phyloP scores from a whole-genome alignment of 371 early-diverging fungal species.

The Syncephalastrum contaminatum region DNA sequence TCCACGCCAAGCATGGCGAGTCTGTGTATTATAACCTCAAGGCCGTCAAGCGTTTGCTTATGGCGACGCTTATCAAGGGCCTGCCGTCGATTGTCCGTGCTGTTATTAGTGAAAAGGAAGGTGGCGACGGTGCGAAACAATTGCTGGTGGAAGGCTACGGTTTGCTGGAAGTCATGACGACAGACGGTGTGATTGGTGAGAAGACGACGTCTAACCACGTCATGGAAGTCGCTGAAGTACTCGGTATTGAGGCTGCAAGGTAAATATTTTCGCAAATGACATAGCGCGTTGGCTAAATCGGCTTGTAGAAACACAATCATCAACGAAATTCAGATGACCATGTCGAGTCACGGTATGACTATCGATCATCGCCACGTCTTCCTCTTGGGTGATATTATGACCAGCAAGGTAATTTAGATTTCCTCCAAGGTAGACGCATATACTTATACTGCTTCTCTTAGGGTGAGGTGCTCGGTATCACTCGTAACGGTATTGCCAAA shows the following conservation, averaged over 20 bases:
- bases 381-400: constrained; percentile 99
- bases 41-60: constrained; percentile 72
- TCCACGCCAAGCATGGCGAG: constrained; percentile 64
- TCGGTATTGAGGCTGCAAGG: constrained; percentile 98
- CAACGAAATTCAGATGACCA: constrained; percentile 85
- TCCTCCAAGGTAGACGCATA: not conserved
- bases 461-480: constrained; percentile 99
- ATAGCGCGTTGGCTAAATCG: not conserved
- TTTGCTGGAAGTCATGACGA: constrained; percentile 88
- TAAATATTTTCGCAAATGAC: constrained; percentile 3
- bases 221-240: constrained; percentile 88
- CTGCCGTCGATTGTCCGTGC: constrained; percentile 85
- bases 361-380: constrained; percentile 98
- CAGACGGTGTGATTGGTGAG: constrained; percentile 81
- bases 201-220: constrained; percentile 91
- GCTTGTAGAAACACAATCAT: constrained; percentile 68
- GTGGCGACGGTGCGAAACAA: constrained; percentile 56
- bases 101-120: constrained; percentile 78
- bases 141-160: constrained; percentile 96
- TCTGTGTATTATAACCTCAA: constrained; percentile 78
- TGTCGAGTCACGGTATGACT: constrained; percentile 94
- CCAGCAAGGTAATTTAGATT: constrained; percentile 64
- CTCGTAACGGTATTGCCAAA: constrained; percentile 98
- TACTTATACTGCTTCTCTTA: constrained; percentile 10
- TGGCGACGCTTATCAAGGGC: constrained; percentile 50